phyloP scores from a whole-genome alignment of 345 rosid species.

The Erodium maritimum region DNA sequence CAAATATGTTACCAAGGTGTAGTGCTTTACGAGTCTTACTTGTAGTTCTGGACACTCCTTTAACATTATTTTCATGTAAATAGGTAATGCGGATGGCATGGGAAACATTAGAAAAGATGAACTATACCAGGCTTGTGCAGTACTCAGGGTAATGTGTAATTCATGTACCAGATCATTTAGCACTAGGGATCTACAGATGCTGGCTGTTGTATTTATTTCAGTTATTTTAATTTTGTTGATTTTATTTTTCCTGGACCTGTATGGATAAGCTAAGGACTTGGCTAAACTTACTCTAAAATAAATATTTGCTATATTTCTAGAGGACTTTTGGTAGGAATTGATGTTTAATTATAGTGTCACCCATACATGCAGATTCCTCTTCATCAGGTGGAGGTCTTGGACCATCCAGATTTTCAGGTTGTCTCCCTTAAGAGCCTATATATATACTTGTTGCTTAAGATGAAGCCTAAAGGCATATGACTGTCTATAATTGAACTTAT shows the following conservation, averaged over 20 bases:
- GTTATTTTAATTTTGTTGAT: not conserved
- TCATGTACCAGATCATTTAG: not conserved
- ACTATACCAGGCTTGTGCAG: constrained; percentile 57
- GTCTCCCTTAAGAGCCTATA: not conserved
- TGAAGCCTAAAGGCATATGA: not conserved
- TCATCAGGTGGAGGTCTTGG: constrained; percentile 51
- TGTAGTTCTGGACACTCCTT: not conserved
- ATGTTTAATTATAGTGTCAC: not conserved
- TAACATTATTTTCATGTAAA: constrained; percentile 1
- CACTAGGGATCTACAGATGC: too few species aligned
- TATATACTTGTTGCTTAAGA: not conserved
- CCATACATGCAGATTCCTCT: constrained; percentile 33
- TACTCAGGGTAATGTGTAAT: constrained; percentile 37
- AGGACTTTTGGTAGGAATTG: not conserved
- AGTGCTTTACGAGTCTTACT: not conserved
- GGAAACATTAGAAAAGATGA: constrained; percentile 59
- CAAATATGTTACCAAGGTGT: not conserved
- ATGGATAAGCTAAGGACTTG: not conserved
- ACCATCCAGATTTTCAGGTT: constrained; percentile 68
- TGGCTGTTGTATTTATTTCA: not conserved
- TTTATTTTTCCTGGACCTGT: not conserved
- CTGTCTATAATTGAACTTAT: not conserved
- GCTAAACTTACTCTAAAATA: not conserved
- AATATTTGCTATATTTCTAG: not conserved
- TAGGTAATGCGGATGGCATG: constrained; percentile 74